Evolutionary conservation across 495 filamentous ascomycete genomes (phyloP), one percentile per base, ranked within the genome.

Genomic region (Penicillium diatomitis): DNA sequence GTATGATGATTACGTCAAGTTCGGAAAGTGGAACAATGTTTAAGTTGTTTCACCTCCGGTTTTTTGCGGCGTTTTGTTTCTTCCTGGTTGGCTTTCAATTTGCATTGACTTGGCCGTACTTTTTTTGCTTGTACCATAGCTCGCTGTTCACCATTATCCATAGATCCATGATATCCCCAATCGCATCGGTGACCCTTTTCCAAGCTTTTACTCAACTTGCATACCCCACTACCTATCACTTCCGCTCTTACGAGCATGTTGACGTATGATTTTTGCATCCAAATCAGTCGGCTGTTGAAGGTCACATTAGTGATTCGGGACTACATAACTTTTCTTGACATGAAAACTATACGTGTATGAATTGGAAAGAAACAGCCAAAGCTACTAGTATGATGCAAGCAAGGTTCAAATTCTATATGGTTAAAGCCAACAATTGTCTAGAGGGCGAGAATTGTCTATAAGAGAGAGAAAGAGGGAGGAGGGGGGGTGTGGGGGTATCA

Each of bases 1-100:
- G 54, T 88, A 83, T 58, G 80, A 76, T 49, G 78, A 87, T 61
- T 88, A 82, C 56, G 62, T 74, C 53, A 78, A 67, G 63, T 85
- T 84, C 62, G 83, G 84, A 33, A 83, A 80, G 71, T 87, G 84
- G 84, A 77, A 74, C 42, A 81, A 83, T 56, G 68, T 61, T 27
- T 74, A 53, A 58, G 55, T 12, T n/a, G 32, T 32, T 6, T 32
- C 10, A 42, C 5, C 4, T n/a, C 12, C 12, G 41, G 10, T 29
- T 5, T n/a, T 12, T 7, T 20, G 11, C 27, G 28, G 32, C 6
- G 6, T 34, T 8, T 20, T 3, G n/a, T 7, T 33, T 2, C 41
- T 44, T 32, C 27, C 41, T 20, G 31, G 32, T 32, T 11, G 47
- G 52, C 8, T 57, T 57, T 63, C 20, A 20, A 20, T 20, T 20